Evolutionary conservation across 345 rosid genomes (phyloP), one percentile per base, ranked within the genome.

Genomic region (Arabis hirsuta): DNA sequence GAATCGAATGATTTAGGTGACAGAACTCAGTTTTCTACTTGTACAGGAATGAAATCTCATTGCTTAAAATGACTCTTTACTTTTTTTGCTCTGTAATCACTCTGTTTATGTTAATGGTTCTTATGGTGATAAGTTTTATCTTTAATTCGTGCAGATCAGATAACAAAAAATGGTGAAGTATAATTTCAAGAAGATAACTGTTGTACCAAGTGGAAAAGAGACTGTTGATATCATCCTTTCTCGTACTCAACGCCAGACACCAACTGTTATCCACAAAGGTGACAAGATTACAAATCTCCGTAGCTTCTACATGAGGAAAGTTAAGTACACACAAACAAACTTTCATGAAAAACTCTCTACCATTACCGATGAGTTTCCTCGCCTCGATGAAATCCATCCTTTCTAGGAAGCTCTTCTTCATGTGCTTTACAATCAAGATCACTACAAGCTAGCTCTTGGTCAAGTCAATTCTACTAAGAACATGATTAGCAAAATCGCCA

Each of bases 301-400:
- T 6, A 84, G 82, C 70, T 87, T 85, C 67, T 85, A 87, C 69
- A 85, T 82, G 92, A 79, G 82, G 26, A 85, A 85, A 58, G 92
- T 81, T 47, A 87, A 82, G 79, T 82, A 78, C 65, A 83, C 88
- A 2, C 86, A 82, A 55, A 50, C 62, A 74, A 86, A 84, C 79
- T 82, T 79, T 36, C 69, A 79, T 42, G 91, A 82, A 6, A 86
- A 88, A 78, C 86, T 84, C 27, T 83, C 82, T 2, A 77, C 85
- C 24, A 79, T 84, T 48, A 48, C 86, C 12, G 80, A 84, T 1
- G 90, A 88, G 73, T 86, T 88, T 74, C 92, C 93, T 47, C 80
- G 81, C 50, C 81, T 88, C 48, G 84, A 82, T 63, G 84, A 74
- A 52, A 82, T 84, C 41, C 90, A 86, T 20, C 87, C 90, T 2